These are phyloP conservation scores for Fusarium stilboides DNA, from an alignment of 2,329 filamentous ascomycete species.

Conservation along the genomic window DNA sequence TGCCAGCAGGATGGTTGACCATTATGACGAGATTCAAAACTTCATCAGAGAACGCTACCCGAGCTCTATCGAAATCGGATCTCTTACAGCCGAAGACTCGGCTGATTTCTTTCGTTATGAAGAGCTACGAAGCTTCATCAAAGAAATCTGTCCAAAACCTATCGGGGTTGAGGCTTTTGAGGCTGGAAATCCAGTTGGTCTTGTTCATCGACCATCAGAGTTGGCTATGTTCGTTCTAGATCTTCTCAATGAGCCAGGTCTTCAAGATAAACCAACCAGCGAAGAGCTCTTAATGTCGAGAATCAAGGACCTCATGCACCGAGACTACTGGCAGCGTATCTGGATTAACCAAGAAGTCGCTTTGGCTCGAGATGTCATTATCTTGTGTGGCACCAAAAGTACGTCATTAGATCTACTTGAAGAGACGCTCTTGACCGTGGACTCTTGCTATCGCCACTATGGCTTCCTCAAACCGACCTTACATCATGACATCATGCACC, in stretches of 20 bases:
- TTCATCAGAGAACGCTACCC: neutral
- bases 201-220: neutral
- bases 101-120: too few species aligned
- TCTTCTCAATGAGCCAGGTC: neutral
- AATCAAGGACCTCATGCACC: neutral
- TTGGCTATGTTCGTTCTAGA: neutral
- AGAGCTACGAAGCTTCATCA: neutral
- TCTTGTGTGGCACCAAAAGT: neutral
- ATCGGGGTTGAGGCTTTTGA: too few species aligned
- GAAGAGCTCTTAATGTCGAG: neutral
- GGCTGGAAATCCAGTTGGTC: neutral
- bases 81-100: neutral
- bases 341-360: constrained; percentile 15
- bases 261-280: neutral
- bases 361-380: neutral
- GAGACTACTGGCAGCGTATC: neutral
- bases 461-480: neutral
- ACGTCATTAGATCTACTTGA: neutral
- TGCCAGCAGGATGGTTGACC: too few species aligned
- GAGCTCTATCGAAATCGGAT: too few species aligned
- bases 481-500: neutral
- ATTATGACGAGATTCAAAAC: neutral
- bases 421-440: neutral
- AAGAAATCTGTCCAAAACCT: neutral
- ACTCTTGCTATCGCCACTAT: neutral